Evolutionary conservation across 2,329 filamentous ascomycete species (phyloP).

Genomic region (Colletotrichum higginsianum): DNA sequence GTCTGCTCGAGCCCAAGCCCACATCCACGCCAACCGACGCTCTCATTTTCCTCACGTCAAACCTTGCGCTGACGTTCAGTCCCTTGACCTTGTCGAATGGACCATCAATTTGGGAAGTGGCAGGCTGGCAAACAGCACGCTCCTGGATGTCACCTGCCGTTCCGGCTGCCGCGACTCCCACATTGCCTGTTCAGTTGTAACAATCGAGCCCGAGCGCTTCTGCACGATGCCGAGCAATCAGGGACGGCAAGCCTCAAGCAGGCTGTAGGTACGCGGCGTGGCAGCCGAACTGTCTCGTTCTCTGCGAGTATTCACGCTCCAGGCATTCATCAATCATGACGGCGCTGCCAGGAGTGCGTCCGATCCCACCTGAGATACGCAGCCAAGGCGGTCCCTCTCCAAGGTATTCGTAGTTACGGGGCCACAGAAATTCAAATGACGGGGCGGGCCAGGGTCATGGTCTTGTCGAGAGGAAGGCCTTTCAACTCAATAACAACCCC

Average conservation of each 20-base stretch:
- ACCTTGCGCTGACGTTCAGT: slow-evolving; percentile 27
- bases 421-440: slow-evolving; percentile 16
- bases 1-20: slow-evolving; percentile 25
- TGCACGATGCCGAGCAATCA: slow-evolving; percentile 12
- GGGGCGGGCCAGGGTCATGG: slow-evolving; percentile 21
- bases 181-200: slow-evolving; percentile 16
- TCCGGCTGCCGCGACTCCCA: slow-evolving; percentile 38
- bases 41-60: slow-evolving; percentile 27
- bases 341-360: slow-evolving; percentile 2
- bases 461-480: slow-evolving; percentile 21
- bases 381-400: too few relatives aligned
- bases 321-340: background rate
- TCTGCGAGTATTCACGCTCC: background rate
- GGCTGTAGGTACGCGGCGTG: slow-evolving; percentile 11
- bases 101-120: slow-evolving; percentile 37
- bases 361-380: background rate
- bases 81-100: slow-evolving; percentile 41
- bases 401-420: background rate
- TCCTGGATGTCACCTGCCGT: slow-evolving; percentile 35
- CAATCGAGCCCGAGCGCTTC: slow-evolving; percentile 32
- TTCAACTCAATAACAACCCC: slow-evolving; percentile 32
- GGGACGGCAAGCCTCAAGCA: background rate
- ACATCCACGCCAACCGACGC: slow-evolving; percentile 28
- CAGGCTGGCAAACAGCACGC: slow-evolving; percentile 29
- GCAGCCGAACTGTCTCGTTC: background rate